Evolutionary conservation across 805 yeast species (phyloP).

Genomic region (Dipodascus albidus): DNA sequence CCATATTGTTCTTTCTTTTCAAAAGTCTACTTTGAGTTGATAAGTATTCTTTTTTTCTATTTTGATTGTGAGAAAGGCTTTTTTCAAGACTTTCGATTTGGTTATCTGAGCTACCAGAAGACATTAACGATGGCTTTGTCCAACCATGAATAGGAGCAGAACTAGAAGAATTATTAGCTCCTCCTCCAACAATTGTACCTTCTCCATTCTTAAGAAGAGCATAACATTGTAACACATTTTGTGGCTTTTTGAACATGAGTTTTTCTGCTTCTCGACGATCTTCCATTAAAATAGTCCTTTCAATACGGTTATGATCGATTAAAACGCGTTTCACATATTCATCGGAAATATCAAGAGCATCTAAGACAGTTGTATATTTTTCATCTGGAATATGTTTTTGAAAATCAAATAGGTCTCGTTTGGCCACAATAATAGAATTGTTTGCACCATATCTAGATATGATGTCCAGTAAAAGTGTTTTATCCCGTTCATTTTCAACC

Average conservation of each 20-base stretch:
- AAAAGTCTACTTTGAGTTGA: not conserved
- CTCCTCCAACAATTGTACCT: conserved; percentile 34
- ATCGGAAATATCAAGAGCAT: conserved; percentile 45
- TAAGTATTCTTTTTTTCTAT: not conserved
- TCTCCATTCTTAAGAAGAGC: conserved; percentile 31
- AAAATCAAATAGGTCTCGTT: conserved; percentile 47
- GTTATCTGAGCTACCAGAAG: conserved; percentile 2
- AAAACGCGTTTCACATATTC: conserved; percentile 47
- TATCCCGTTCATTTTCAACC: conserved; percentile 55
- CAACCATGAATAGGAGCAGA: conserved; percentile 22
- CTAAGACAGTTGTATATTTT: conserved; percentile 40
- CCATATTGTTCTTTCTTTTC: not conserved
- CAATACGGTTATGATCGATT: conserved; percentile 48
- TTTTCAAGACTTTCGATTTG: not conserved
- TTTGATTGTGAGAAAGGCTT: not conserved
- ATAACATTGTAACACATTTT: conserved; percentile 33
- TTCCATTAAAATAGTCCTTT: conserved; percentile 42
- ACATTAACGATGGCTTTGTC: conserved; percentile 15
- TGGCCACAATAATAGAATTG: conserved; percentile 34
- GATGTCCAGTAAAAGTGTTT: conserved; percentile 21
- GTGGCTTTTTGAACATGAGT: conserved; percentile 27
- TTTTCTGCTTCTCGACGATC: conserved; percentile 41
- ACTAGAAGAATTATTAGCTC: conserved; percentile 40
- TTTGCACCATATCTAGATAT: conserved; percentile 16
- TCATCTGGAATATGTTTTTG: conserved; percentile 32